A percentile compares a stretch with the other conserved stretches of the same genome.
These are phyloP conservation scores for Lasiodiplodia gonubiensis DNA, from an alignment of 2,329 filamentous ascomycete genomes.

Conservation along the genomic window DNA sequence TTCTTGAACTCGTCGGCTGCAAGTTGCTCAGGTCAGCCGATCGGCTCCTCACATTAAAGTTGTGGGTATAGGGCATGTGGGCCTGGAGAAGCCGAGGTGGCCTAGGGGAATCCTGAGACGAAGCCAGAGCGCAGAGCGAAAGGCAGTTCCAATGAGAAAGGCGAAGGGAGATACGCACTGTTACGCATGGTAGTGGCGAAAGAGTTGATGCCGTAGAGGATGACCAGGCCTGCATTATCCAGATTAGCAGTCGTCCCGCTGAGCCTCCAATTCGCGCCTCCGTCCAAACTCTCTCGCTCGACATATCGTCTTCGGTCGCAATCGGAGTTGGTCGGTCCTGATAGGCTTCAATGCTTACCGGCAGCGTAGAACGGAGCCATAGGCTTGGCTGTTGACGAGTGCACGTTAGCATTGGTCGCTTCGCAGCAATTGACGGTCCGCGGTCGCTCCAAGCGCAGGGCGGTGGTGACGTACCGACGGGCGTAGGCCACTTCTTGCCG, in stretches of 20 bases:
- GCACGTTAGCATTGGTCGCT: constrained; percentile 38
- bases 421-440: constrained; percentile 7
- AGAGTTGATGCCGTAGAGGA: constrained; percentile 91
- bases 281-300: constrained; percentile 1
- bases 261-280: constrained; percentile 11
- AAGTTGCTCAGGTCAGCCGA: not conserved
- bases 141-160: constrained; percentile 1
- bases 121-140: not conserved
- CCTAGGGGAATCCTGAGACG: constrained; percentile 13
- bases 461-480: constrained; percentile 51
- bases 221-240: constrained; percentile 70
- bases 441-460: constrained; percentile 10
- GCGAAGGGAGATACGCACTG: constrained; percentile 64
- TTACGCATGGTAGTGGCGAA: constrained; percentile 76
- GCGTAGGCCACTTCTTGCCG: constrained; percentile 59
- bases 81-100: constrained; percentile 1
- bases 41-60: not conserved
- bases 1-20: constrained; percentile 95
- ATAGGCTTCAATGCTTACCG: constrained; percentile 65
- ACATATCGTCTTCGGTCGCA: not conserved
- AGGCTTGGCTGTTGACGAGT: constrained; percentile 71
- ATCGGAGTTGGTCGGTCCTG: not conserved
- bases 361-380: constrained; percentile 93
- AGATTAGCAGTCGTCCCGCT: constrained; percentile 8
- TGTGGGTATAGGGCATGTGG: not conserved